Evolutionary conservation across 78 protist species (phyloP).

Genomic region (Dictyostelium intermedium): DNA sequence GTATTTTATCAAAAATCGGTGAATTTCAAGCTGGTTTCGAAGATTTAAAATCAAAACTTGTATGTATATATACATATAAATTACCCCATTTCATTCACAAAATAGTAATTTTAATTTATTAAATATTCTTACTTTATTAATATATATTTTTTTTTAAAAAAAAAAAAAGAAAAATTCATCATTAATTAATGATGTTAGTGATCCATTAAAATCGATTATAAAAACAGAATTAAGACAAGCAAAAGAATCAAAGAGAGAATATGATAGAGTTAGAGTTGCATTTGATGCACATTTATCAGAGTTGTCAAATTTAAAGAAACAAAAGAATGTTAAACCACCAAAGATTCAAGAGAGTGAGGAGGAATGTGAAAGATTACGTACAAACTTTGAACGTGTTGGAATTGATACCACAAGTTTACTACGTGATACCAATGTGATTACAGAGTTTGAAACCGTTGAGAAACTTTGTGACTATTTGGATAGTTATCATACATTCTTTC

Average conservation of each 20-base stretch:
- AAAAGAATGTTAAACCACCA: constrained; percentile 50
- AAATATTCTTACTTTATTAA: background rate
- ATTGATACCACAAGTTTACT: constrained; percentile 11
- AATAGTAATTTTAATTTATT: background rate
- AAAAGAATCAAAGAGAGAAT: constrained; percentile 47
- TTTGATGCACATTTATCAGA: constrained; percentile 67
- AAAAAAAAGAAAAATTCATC: constrained; percentile 68
- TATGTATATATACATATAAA: background rate
- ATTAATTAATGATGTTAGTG: constrained; percentile 70
- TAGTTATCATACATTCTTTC: constrained; percentile 64
- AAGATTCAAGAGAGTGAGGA: constrained; percentile 55
- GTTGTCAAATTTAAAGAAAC: constrained; percentile 20
- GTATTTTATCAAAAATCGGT: constrained; percentile 75
- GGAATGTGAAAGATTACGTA: constrained; percentile 17
- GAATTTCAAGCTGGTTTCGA: constrained; percentile 81
- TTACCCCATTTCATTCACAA: no score
- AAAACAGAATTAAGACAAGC: constrained; percentile 71
- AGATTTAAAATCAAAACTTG: constrained; percentile 69
- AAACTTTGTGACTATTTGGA: constrained; percentile 70
- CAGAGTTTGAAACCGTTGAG: constrained; percentile 71
- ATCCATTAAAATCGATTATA: constrained; percentile 53
- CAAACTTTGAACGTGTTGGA: constrained; percentile 48
- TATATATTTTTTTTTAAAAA: background rate
- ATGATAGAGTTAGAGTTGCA: constrained; percentile 55
- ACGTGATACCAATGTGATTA: constrained; percentile 55